Base-by-base conservation (phyloP, 768 basidiomycete genomes). In the Russula ochroleuca region DNA sequence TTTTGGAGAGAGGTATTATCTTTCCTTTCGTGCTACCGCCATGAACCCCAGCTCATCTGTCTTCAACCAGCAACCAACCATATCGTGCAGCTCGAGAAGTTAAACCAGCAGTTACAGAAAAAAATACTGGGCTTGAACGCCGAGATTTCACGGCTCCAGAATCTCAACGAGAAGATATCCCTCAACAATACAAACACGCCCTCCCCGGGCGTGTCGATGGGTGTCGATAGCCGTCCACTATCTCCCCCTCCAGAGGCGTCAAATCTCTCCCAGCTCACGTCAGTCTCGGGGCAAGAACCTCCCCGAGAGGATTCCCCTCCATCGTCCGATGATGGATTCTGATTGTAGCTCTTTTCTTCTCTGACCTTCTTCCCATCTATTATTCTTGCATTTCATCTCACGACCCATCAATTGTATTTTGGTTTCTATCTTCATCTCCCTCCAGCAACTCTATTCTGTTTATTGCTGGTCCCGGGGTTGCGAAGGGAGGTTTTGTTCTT, bases 141-240 rank as follows among this genome's bases (percentile, higher is more conserved):
- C 57, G 91, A 92, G 73, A 84, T 90, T 58, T 71, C 80, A 56
- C 78, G 90, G 64, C 81, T 93, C 50, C 85, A 88, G 61, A 78
- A 82, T 9, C 79, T 92, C 68, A 92, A 92, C 74, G 90, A 92
- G 78, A 89, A 90, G 75, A 90, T 93, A 25, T 87, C 89, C 3
- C 84, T 92, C 28, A 82, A 81, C 48, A 81, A 80, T 62, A 76
- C 81, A 47, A 74, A 79, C 61, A 78, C 78, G 80, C 85, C 37
- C 83, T 86, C 40, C 83, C 88, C 41, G 71, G 79, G 56, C 75
- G 69, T 59, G 67, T 75, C 78, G 70, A 69, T 74, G 9, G 76
- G 77, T 23, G 71, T 78, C 57, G 80, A 80, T 64, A 72, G 69
- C 64, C 78, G 84, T 64, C 83, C 85, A 13, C 70, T 87, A 68